Percentiles rank a stretch among this genome's conserved stretches.
Evolutionary conservation across 257 asterid genomes (phyloP).

Genomic region (Eucommia ulmoides): DNA sequence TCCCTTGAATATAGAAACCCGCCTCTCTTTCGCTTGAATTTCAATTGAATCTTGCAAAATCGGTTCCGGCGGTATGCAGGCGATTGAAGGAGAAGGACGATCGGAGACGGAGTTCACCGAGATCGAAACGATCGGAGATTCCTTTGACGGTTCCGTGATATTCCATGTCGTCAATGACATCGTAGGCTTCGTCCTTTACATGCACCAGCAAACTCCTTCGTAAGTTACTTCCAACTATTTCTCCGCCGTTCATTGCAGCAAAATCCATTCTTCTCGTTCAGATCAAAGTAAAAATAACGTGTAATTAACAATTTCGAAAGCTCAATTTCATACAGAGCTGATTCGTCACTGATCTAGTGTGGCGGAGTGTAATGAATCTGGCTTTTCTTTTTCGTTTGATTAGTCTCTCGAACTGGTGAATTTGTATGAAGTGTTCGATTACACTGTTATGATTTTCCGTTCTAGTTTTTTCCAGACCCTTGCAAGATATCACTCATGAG

Average conservation of each 20-base stretch:
- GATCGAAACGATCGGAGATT: conserved; percentile 35
- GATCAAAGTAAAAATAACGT: no score
- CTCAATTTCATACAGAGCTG: background rate
- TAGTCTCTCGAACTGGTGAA: background rate
- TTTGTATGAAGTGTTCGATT: no score
- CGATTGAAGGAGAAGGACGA: conserved; percentile 48
- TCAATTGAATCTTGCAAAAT: background rate
- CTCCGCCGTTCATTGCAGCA: no score
- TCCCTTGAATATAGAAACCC: no score
- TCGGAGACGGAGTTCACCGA: conserved; percentile 37
- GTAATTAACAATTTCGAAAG: no score
- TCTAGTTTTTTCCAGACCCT: conserved; percentile 31
- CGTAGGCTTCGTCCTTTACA: conserved; percentile 66
- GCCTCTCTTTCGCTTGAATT: no score
- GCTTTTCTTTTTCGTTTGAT: background rate
- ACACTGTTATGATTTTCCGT: no score
- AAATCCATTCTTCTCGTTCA: no score
- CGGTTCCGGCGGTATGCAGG: conserved; percentile 7
- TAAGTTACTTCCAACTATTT: no score
- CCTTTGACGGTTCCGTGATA: conserved; percentile 44
- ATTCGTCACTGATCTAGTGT: background rate
- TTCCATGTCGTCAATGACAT: conserved; percentile 65
- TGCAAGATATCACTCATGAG: conserved; percentile 71
- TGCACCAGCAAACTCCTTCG: conserved; percentile 99
- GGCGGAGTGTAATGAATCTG: background rate